These are phyloP conservation scores for Prunus yedoensis DNA, from an alignment of 331 rosid genomes.

Conservation along the genomic window DNA sequence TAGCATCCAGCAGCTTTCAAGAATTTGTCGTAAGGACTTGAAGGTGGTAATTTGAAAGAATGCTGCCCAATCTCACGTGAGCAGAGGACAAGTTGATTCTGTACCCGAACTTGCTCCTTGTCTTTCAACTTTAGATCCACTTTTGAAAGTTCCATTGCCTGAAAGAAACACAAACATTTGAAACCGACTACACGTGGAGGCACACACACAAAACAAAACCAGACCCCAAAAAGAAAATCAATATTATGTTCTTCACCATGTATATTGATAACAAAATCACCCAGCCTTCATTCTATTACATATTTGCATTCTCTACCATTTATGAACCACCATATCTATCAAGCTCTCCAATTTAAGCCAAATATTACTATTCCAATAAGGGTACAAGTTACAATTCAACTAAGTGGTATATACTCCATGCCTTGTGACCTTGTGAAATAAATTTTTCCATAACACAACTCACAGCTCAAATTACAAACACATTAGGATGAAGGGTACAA, in stretches of 20 bases:
- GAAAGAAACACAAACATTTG: conserved; percentile 25
- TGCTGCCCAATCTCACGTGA: conserved; percentile 49
- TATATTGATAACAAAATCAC: not conserved
- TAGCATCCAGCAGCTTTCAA: conserved; percentile 90
- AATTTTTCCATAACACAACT: no score
- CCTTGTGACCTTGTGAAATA: not conserved
- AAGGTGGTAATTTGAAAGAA: conserved; percentile 75
- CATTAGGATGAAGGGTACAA: not conserved
- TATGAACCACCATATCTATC: not conserved
- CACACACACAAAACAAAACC: not conserved
- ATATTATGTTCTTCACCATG: not conserved
- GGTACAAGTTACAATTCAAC: not conserved
- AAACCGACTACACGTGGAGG: not conserved
- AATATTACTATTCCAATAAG: not conserved
- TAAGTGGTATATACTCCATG: not conserved
- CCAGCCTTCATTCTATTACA: not conserved
- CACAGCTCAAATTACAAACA: no score
- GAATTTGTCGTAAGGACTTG: conserved; percentile 91
- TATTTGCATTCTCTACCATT: not conserved
- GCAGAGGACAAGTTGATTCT: conserved; percentile 45
- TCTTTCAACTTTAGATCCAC: conserved; percentile 46
- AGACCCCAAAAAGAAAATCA: not conserved
- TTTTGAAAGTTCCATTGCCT: conserved; percentile 49
- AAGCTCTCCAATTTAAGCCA: not conserved
- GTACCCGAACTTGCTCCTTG: conserved; percentile 36